A percentile compares a stretch with the other conserved stretches of the same genome.
phyloP scores from a whole-genome alignment of 352 stramenopile species.

The Lagenidium giganteum region DNA sequence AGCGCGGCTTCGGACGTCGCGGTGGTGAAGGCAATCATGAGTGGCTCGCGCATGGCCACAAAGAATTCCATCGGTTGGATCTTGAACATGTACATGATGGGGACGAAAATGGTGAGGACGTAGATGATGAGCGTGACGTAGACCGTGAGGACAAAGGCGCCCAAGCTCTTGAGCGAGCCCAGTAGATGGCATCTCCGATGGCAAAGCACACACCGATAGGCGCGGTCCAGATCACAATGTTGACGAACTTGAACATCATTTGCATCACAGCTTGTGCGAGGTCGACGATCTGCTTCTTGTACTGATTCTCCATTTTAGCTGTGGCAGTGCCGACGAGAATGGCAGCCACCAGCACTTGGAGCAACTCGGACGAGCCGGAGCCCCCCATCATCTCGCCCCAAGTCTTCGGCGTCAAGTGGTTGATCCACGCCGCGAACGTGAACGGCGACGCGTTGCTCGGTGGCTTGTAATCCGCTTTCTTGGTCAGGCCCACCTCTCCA shows the following conservation, averaged over 20 bases:
- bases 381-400: conserved; percentile 60
- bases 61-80: conserved; percentile 38
- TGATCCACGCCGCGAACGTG: conserved; percentile 40
- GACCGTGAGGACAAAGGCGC: conserved; percentile 26
- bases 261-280: conserved; percentile 31
- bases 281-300: conserved; percentile 35
- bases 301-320: conserved; percentile 18
- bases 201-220: conserved; percentile 47
- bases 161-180: conserved; percentile 29
- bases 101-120: conserved; percentile 38
- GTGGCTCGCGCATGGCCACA: conserved; percentile 28
- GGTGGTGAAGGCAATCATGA: conserved; percentile 46
- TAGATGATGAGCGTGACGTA: conserved; percentile 37
- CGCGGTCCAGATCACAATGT: conserved; percentile 54
- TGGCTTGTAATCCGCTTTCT: conserved; percentile 25
- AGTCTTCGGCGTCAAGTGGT: conserved; percentile 50
- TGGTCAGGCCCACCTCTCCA: conserved; percentile 23
- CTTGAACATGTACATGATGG: conserved; percentile 29
- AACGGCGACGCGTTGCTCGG: conserved; percentile 13
- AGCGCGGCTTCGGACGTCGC: conserved; percentile 39
- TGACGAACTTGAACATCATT: conserved; percentile 63
- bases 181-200: conserved; percentile 37
- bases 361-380: conserved; percentile 36
- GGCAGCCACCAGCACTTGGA: conserved; percentile 39
- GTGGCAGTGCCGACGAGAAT: conserved; percentile 33